phyloP scores from a whole-genome alignment of 1,284 basidiomycete species.

The Ceratobasidium sp. region DNA sequence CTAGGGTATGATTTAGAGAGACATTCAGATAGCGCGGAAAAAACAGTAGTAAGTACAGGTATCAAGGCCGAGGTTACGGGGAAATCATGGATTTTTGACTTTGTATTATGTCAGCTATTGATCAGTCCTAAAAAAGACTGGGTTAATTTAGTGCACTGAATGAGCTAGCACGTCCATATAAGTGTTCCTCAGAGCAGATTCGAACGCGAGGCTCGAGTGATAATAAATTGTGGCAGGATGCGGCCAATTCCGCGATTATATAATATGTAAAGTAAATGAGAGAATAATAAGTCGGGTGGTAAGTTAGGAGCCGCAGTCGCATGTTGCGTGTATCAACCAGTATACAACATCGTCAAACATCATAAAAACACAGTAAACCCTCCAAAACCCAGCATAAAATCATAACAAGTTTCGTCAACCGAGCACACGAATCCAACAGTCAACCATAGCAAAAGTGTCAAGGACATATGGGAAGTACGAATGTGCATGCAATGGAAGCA shows the following conservation, averaged over 20 bases:
- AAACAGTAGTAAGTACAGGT: too few relatives aligned
- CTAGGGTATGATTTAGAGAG: too few relatives aligned
- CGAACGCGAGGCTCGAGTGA: too few relatives aligned
- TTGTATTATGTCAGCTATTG: too few relatives aligned
- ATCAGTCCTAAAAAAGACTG: too few relatives aligned
- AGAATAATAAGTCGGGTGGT: slow-evolving; percentile 15
- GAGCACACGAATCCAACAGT: slow-evolving; percentile 8
- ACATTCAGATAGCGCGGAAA: too few relatives aligned
- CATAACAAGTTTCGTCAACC: slow-evolving; percentile 4
- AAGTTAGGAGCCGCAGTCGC: background rate
- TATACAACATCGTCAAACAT: slow-evolving; percentile 12
- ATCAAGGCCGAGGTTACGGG: too few relatives aligned
- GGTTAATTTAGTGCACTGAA: too few relatives aligned
- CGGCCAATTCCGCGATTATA: slow-evolving; percentile 37
- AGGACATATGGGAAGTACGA: background rate
- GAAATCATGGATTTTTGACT: too few relatives aligned
- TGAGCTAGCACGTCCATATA: too few relatives aligned
- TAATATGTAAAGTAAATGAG: slow-evolving; percentile 33
- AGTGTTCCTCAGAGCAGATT: too few relatives aligned
- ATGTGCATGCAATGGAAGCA: background rate
- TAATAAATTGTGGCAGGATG: slow-evolving; percentile 22
- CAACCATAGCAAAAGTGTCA: background rate
- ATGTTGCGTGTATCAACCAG: background rate
- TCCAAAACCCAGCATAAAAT: slow-evolving; percentile 25
- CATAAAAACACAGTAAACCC: background rate